Base-by-base conservation (phyloP, 768 basidiomycete species). In the Hortiboletus flavorubellus region DNA sequence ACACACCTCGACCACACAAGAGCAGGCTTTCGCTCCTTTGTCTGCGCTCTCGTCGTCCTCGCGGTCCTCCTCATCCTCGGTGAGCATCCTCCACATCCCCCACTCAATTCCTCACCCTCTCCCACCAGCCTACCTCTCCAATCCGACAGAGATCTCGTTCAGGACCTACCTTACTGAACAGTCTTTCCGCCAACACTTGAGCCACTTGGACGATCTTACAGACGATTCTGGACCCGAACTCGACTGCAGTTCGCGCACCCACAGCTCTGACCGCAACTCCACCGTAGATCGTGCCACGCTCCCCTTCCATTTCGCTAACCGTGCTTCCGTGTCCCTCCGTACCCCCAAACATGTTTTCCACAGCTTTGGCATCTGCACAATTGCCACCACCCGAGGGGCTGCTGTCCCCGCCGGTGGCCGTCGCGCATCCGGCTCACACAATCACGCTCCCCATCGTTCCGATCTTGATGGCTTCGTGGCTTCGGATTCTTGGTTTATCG, bases 141-240 rank as follows among this genome's bases (percentile, higher is more conserved):
- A 98, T 72, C 96, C 96, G 23, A 85, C 88, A 53, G 94, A 98
- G 73, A 86, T 86, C 45, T 93, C 93, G 8, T 98, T 99, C 73
- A 86, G 95, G 49, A 80, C 93, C 18, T 95, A 92, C 75, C 86
- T 98, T 62, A 98, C 95, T n/a, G 94, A 97, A 67, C 91, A 91
- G 67, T 95, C 93, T 26, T 98, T 99, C 71, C 91, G 95, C 49
- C 90, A 91, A 52, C 94, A 98, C 71, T 82, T 98, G 56, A 91
- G 85, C 56, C 87, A 86, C 52, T 82, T 97, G 64, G 87, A 94
- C 63, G 86, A 87, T 64, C 76, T 74, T 45, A 67, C 74, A 54
- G 81, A 85, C 50, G 85, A 87, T 53, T 73, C 80, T 53, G 43
- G 23, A 3, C 15, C 48, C 1, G 76, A 81, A 54, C 68, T 68